Evolutionary conservation across 2,329 filamentous ascomycete genomes (phyloP).

Genomic region (Coccinonectria pachysandricola): DNA sequence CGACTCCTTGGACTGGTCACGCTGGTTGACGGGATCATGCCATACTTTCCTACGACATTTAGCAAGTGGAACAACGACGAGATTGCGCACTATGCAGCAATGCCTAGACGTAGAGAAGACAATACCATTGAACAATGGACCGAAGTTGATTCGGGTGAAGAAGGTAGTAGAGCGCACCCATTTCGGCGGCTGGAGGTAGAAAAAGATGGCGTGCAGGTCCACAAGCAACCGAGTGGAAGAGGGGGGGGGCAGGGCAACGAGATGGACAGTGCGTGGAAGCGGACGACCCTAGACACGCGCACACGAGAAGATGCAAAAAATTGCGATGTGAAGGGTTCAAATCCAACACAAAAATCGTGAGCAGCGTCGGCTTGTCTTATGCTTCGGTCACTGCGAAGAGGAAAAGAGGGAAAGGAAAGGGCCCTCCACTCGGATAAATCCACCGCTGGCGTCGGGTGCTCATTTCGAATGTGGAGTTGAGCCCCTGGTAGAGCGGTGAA

Average conservation of each 20-base stretch:
- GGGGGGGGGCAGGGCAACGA: constrained; percentile 3
- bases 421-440: background rate
- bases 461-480: constrained; percentile 18
- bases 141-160: constrained; percentile 70
- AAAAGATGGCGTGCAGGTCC: too few relatives aligned
- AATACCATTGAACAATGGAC: constrained; percentile 80
- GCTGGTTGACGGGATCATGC: constrained; percentile 87
- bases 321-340: too few relatives aligned
- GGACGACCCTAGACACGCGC: constrained; percentile 6
- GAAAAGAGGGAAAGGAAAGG: constrained; percentile 4
- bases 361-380: constrained; percentile 11
- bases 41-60: constrained; percentile 78
- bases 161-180: constrained; percentile 60
- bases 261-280: constrained; percentile 11
- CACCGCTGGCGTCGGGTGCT: constrained; percentile 8
- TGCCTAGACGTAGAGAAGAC: constrained; percentile 3
- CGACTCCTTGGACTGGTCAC: constrained; percentile 66
- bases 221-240: constrained; percentile 1
- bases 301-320: constrained; percentile 10
- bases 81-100: too few relatives aligned
- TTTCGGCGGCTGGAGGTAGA: too few relatives aligned
- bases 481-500: too few relatives aligned
- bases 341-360: constrained; percentile 11
- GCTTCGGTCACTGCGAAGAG: constrained; percentile 10
- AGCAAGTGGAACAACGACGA: too few relatives aligned